These are phyloP conservation scores for Globisporangium ultimum DNA, from an alignment of 352 stramenopile genomes.

Conservation along the genomic window DNA sequence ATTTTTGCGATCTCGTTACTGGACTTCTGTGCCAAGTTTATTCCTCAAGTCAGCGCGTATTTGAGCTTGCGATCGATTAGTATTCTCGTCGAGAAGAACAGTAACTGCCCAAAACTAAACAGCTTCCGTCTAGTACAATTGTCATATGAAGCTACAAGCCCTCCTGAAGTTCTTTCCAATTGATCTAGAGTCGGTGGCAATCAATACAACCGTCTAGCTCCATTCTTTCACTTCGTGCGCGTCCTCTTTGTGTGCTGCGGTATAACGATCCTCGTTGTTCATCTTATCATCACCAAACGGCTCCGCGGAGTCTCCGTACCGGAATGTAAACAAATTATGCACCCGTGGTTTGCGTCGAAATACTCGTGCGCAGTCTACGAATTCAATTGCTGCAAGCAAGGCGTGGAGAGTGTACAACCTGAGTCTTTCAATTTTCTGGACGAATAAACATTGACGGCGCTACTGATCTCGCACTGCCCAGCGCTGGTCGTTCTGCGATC, in stretches of 20 bases:
- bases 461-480: constrained; percentile 46
- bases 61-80: constrained; percentile 24
- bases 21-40: constrained; percentile 5
- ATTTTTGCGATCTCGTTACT: constrained; percentile 11
- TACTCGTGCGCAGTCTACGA: constrained; percentile 22
- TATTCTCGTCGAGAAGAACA: constrained; percentile 21
- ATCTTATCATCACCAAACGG: constrained; percentile 9
- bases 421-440: constrained; percentile 19
- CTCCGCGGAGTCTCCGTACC: neutral
- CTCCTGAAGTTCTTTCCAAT: no score
- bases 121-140: no score
- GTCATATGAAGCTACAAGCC: no score
- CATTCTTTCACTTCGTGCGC: neutral
- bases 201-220: neutral
- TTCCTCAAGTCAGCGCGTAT: constrained; percentile 17
- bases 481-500: constrained; percentile 22
- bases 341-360: constrained; percentile 20
- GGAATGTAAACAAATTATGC: constrained; percentile 13
- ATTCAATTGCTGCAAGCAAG: constrained; percentile 26
- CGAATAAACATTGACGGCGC: constrained; percentile 11
- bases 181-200: neutral
- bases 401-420: neutral
- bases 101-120: no score
- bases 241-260: constrained; percentile 18
- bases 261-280: constrained; percentile 16